Evolutionary conservation across 306 rosid genomes (phyloP), one percentile per base, ranked within the genome.

Genomic region (Quercus parvula): DNA sequence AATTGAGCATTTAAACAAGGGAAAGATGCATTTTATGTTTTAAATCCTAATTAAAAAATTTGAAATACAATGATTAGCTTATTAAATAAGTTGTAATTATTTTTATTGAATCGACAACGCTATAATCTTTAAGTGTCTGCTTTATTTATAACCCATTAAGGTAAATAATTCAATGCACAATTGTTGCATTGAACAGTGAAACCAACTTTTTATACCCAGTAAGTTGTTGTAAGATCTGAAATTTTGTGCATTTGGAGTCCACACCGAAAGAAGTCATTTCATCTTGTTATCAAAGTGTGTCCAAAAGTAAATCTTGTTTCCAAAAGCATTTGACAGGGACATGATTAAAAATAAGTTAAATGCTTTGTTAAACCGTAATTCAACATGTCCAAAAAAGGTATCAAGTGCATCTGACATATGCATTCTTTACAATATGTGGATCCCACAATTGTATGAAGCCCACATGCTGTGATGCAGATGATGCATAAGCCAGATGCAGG

Each of bases 271-370:
- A 68, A 35, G 8, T 9, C 72, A 63, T 19, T 35, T 24, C 67
- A 61, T 25, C 28, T 61, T 25, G 35, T 1, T 25, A 15, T 9
- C 19, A 59, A 59, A 59, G 67, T 25, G 3, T 24, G 30, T 12
- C 67, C 67, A 59, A 59, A 20, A 22, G 17, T 10, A 59, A 10
- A 10, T 10, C 12, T 59, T 49, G 54, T 49, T 24, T 70, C 75
- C 58, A 70, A 77, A 18, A 74, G 6, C 33, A 80, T 25, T 11
- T 61, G 44, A 54, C 70, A 75, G 59, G 35, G 18, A 17, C 66
- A 41, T 57, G 61, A 61, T 78, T 18, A 25, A 30, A 76, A 77
- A 17, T 46, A 31, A 49, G 41, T 69, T 3, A 59, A 79, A 78
- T 56, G 20, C 58, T 30, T 57, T 49, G 33, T 22, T 28, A 71